Conservation (phyloP, 2,329 filamentous ascomycete genomes). For the Colletotrichum destructivum region DNA sequence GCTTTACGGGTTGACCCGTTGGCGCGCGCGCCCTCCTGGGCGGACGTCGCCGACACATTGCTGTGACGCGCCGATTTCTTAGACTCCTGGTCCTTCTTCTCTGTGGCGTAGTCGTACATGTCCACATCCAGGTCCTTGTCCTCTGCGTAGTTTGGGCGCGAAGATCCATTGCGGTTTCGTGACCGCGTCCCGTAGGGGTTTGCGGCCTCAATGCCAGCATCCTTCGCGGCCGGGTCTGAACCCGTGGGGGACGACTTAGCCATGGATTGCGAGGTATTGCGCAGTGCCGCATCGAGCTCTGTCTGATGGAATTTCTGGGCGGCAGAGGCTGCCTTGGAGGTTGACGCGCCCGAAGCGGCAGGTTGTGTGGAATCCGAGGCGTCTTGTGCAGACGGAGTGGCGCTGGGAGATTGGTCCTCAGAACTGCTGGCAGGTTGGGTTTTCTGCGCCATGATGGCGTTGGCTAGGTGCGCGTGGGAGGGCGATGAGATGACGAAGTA, state of each 20-base stretch:
- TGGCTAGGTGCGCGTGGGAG: conserved; percentile 35
- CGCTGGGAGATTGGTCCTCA: conserved; percentile 42
- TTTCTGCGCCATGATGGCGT: conserved; percentile 42
- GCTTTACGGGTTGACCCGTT: conserved; percentile 59
- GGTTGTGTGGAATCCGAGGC: conserved; percentile 41
- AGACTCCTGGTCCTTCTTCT: conserved; percentile 69
- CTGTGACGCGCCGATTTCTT: conserved; percentile 71
- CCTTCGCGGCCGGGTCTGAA: conserved; percentile 64
- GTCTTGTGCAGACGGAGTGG: conserved; percentile 41
- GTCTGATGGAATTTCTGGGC: conserved; percentile 50
- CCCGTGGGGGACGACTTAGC: conserved; percentile 62
- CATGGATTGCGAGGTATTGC: conserved; percentile 60
- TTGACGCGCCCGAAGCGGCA: conserved; percentile 28
- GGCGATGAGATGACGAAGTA: conserved; percentile 14
- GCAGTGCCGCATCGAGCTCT: conserved; percentile 51
- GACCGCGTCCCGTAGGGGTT: conserved; percentile 93
- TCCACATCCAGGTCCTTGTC: conserved; percentile 93
- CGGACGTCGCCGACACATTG: conserved; percentile 56
- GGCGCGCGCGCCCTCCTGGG: conserved; percentile 52
- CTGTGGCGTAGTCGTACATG: conserved; percentile 77
- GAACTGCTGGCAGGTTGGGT: conserved; percentile 38
- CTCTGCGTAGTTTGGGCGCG: conserved; percentile 95
- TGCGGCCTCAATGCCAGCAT: conserved; percentile 65
- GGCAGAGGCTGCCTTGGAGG: conserved; percentile 35
- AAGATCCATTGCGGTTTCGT: conserved; percentile 84